Base-by-base conservation (phyloP, 2,329 filamentous ascomycete genomes). In the Dothideomycetes sp. region DNA sequence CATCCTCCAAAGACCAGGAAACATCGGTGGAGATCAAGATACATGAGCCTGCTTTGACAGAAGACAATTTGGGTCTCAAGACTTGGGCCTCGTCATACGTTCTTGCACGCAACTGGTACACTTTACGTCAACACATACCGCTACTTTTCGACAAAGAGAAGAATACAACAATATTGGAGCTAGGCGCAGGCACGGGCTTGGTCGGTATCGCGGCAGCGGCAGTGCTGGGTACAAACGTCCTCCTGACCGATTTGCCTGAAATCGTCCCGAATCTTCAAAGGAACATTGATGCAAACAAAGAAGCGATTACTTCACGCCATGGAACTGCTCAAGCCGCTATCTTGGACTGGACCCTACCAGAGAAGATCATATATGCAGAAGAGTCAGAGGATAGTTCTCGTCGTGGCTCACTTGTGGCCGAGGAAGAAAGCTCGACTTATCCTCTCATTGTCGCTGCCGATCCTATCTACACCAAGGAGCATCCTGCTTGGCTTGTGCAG, bases 81-180 rank as follows among this genome's bases (percentile, higher is more conserved):
- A 98, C 91, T 0, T 96, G 91, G 91, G 85, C 84, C 1, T 89
- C 87, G 0, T 89, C 87, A 0, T 93, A 87, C 55, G 73, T 93
- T 2, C 76, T 96, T 4, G 82, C 89, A 0, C 81, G 76, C 50
- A 77, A 83, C 17, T 72, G 96, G 18, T 54, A 55, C 33, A 47
- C 45, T 3, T 55, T 71, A 13, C 48, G 33, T 15, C 29, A 46
- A 15, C 43, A 45, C 12, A 33, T 45, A 15, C 43, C 36, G 11
- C 24, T 45, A 10, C 15, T 31, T 2, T 25, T 19, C 12, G 22
- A 31, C 5, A 28, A 38, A 4, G 37, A 54, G 16, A 47, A 49
- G 5, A 22, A 41, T 12, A 29, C 45, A 7, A 41, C 37, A 18
- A 65, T 73, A 5, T 69, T 96, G 7, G 89, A 96, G 57, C 72